phyloP scores from a whole-genome alignment of 208 protist species.

The Entamoeba moshkovskii region DNA sequence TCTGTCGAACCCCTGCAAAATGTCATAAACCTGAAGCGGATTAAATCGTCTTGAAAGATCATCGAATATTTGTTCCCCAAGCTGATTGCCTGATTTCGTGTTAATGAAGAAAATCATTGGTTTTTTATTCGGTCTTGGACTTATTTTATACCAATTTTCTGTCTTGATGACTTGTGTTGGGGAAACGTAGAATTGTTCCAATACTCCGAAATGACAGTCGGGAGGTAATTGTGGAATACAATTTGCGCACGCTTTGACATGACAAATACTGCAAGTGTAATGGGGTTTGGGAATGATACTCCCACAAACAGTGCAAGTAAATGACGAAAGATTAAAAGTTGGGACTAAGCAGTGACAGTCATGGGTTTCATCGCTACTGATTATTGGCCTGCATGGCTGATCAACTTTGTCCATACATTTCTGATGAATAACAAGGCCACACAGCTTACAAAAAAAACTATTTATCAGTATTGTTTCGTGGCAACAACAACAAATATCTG shows the following conservation, averaged over 20 bases:
- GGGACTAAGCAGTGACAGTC: background rate
- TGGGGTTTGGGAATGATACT: background rate
- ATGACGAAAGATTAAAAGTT: background rate
- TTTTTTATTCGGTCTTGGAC: background rate
- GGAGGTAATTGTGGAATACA: background rate
- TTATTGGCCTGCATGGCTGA: background rate
- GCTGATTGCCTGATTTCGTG: background rate
- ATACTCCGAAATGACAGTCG: background rate
- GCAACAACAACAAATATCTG: too few relatives aligned
- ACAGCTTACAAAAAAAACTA: background rate
- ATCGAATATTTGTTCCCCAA: background rate
- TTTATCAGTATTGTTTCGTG: too few relatives aligned
- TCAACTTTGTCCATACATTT: background rate
- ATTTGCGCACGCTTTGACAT: background rate
- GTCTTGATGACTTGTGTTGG: background rate
- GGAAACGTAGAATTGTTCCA: background rate
- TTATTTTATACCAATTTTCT: background rate
- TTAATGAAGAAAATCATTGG: background rate
- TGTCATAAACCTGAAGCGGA: background rate
- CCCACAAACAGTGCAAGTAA: background rate
- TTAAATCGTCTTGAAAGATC: background rate
- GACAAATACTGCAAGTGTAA: background rate
- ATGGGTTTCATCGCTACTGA: background rate
- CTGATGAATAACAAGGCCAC: background rate
- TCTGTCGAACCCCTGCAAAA: background rate